Base-by-base conservation (phyloP, 352 stramenopile genomes). In the Globisporangium megalacanthum region DNA sequence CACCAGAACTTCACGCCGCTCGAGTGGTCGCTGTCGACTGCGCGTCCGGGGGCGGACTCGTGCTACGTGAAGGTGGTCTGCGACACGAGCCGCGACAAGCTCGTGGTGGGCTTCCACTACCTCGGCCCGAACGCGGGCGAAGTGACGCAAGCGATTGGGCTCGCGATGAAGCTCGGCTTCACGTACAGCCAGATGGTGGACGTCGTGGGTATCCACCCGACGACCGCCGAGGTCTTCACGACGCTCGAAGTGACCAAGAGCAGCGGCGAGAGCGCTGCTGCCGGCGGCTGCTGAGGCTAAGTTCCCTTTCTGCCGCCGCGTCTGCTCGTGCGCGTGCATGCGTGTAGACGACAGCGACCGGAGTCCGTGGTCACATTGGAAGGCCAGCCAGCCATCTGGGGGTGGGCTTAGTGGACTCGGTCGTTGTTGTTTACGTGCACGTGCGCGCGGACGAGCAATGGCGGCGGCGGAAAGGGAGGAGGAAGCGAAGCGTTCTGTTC, bases 81-180 rank as follows among this genome's bases (percentile, higher is more conserved):
- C 36, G 77, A 97, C 64, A 98, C 95, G 69, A 79, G 65, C 19
- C 71, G 86, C 15, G 72, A 90, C 61, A 80, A 92, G 44, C 81
- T 80, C 47, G 95, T 99, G 6, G 67, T 99, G 54, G 97, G 97
- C 52, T 97, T 99, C 53, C 97, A 99, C 69, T 99, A 98, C 69
- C 64, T 99, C n/a, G 96, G 96, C 37, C 97, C 97, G 17, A 98
- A 99, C 64, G 96, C 96, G 37, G 97, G 97, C 50, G 97, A 99
- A 76, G 83, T 98, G 52, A 96, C 88, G 29, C 92, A 96, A 62
- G 84, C 94, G 39, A 98, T 98, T 64, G 94, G 90, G 17, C 75
- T 97, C 22, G 87, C 93, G 3, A 97, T 99, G 83, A 98, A 98
- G 69, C 65, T 97, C 55, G 88, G 92, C 29, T 89, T 97, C 60